A percentile compares a stretch with the other conserved stretches of the same genome.
Evolutionary conservation across 441 rosid species (phyloP).

Genomic region (Syzygium malaccense): DNA sequence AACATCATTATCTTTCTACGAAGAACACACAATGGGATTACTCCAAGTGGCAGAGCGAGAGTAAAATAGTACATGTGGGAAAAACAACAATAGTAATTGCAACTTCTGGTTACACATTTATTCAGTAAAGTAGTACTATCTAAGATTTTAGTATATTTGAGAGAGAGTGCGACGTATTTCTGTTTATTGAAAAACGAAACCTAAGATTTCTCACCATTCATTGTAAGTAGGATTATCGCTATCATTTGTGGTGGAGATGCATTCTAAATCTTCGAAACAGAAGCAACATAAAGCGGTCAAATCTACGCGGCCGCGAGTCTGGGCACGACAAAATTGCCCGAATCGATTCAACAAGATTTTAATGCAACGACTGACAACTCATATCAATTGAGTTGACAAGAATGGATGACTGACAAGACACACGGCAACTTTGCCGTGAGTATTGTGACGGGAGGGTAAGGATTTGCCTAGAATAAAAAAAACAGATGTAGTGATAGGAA

Average conservation of each 20-base stretch:
- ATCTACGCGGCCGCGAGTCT: neutral
- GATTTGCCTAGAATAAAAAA: neutral
- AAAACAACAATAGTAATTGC: neutral
- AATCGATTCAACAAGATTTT: neutral
- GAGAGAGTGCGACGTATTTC: neutral
- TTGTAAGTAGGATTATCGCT: neutral
- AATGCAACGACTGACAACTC: neutral
- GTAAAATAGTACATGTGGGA: neutral
- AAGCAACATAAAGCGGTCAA: neutral
- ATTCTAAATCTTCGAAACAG: neutral
- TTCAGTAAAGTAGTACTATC: neutral
- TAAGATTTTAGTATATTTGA: neutral
- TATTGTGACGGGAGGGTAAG: neutral
- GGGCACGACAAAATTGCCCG: neutral
- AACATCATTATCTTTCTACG: too few relatives aligned
- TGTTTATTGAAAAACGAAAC: neutral
- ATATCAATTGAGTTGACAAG: neutral
- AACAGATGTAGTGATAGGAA: neutral
- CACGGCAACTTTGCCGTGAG: neutral
- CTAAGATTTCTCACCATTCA: neutral
- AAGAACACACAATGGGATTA: too few relatives aligned
- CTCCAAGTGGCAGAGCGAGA: too few relatives aligned
- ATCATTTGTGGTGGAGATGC: neutral
- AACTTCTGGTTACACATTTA: neutral
- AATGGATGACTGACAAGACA: neutral